phyloP scores from a whole-genome alignment of 2,329 filamentous ascomycete genomes.

The Colletotrichum costaricense region DNA sequence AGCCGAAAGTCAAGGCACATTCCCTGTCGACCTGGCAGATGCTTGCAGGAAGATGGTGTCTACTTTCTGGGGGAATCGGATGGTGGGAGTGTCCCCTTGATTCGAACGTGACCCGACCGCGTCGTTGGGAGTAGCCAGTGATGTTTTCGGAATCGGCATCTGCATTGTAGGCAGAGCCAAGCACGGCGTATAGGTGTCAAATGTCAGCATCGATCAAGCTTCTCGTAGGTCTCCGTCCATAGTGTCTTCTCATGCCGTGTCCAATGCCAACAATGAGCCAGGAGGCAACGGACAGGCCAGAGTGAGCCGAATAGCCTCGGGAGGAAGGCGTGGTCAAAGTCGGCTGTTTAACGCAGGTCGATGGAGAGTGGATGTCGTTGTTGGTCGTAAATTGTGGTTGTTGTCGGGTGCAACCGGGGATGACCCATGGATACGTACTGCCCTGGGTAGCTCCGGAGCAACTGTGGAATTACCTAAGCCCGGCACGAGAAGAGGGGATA shows the following conservation, averaged over 20 bases:
- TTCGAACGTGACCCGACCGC: not conserved
- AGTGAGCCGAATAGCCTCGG: not conserved
- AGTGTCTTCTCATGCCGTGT: not conserved
- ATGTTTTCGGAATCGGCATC: not conserved
- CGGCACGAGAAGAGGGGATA: not conserved
- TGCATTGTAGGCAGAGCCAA: not conserved
- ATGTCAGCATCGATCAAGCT: not conserved
- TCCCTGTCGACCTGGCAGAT: constrained; percentile 12
- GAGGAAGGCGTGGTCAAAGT: not conserved
- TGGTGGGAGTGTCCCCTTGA: not conserved
- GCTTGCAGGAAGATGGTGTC: constrained; percentile 8
- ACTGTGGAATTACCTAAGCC: not conserved
- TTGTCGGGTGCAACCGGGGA: not conserved
- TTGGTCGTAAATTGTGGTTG: not conserved
- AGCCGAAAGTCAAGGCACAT: constrained; percentile 19
- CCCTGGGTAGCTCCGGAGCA: not conserved
- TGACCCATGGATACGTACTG: not conserved
- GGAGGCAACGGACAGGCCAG: not conserved
- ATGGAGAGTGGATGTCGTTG: not conserved
- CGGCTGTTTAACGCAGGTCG: not conserved
- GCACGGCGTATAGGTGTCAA: not conserved
- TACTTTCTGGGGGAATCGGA: constrained; percentile 1
- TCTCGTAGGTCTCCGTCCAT: not conserved
- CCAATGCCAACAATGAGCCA: not conserved
- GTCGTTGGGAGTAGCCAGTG: not conserved